A percentile compares a stretch with the other conserved stretches of the same genome.
Evolutionary conservation across 2,329 filamentous ascomycete genomes (phyloP).

Genomic region (Rhytidhysteron rufulum): DNA sequence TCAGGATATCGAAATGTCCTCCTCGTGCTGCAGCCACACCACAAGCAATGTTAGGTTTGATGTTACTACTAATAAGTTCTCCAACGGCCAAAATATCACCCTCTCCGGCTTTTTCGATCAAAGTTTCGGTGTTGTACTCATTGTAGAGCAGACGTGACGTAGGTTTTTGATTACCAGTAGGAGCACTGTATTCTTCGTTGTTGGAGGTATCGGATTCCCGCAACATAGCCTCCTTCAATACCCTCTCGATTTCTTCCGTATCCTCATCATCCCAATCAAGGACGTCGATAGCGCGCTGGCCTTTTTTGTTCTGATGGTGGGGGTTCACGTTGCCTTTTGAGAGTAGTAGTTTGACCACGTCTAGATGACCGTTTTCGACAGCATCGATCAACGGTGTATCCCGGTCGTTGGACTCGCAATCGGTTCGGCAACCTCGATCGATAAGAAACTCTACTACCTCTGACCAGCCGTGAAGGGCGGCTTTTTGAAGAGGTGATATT

Average conservation of each 20-base stretch:
- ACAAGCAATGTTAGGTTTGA: conserved; percentile 71
- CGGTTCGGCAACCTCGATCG: conserved; percentile 76
- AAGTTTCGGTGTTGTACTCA: conserved; percentile 46
- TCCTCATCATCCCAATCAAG: conserved; percentile 72
- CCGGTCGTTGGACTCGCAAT: conserved; percentile 69
- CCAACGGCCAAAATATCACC: conserved; percentile 47
- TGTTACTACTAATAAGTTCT: conserved; percentile 46
- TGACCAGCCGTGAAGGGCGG: conserved; percentile 78
- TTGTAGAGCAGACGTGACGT: conserved; percentile 46
- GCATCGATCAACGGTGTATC: conserved; percentile 95
- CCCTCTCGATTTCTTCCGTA: conserved; percentile 73
- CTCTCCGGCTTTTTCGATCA: conserved; percentile 46
- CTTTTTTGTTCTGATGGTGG: conserved; percentile 83
- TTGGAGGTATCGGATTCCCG: conserved; percentile 45
- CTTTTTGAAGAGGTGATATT: conserved; percentile 94
- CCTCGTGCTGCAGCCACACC: conserved; percentile 89
- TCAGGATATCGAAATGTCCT: conserved; percentile 83
- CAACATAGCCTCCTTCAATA: conserved; percentile 58
- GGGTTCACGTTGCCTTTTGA: conserved; percentile 81
- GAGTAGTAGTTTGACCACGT: conserved; percentile 79
- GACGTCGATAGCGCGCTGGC: conserved; percentile 85
- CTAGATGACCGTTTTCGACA: conserved; percentile 89
- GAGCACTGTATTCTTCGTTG: conserved; percentile 37
- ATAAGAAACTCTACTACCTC: conserved; percentile 86
- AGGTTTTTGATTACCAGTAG: conserved; percentile 29